A percentile compares a stretch with the other conserved stretches of the same genome.
These are phyloP conservation scores for Exophiala dermatitidis DNA, from an alignment of 2,329 filamentous ascomycete species.

Conservation along the genomic window DNA sequence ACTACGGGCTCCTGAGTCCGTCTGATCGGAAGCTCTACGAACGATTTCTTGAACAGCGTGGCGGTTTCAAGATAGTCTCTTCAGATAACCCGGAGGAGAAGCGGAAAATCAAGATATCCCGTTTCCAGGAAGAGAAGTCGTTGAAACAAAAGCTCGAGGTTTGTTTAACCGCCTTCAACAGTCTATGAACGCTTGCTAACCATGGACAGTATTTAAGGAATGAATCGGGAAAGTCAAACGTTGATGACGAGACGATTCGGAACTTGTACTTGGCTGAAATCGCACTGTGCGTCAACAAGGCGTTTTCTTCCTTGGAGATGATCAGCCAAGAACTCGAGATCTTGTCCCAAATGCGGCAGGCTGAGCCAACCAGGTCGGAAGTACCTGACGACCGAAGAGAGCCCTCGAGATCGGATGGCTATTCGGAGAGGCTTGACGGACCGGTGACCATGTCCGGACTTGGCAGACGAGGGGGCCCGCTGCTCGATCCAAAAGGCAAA, in stretches of 20 bases:
- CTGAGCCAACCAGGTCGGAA: conserved; percentile 37
- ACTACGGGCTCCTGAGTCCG: conserved; percentile 64
- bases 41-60: conserved; percentile 63
- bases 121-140: conserved; percentile 78
- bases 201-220: conserved; percentile 14
- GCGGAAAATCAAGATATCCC: conserved; percentile 75
- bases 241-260: conserved; percentile 76
- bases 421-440: conserved; percentile 67
- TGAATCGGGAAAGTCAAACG: conserved; percentile 19
- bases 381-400: conserved; percentile 32
- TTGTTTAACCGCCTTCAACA: conserved; percentile 28
- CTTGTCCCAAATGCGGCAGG: conserved; percentile 62
- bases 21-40: conserved; percentile 63
- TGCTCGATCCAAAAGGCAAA: conserved; percentile 71
- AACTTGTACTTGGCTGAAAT: conserved; percentile 71
- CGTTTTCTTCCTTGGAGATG: conserved; percentile 81
- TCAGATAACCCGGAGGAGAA: conserved; percentile 60
- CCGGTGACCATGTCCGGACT: conserved; percentile 47
- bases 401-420: conserved; percentile 35
- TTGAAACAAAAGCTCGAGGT: conserved; percentile 76
- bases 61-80: conserved; percentile 65
- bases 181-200: conserved; percentile 4
- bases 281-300: conserved; percentile 64
- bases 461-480: conserved; percentile 54
- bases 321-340: conserved; percentile 79